Conservation (phyloP, 177 flowering plant genomes). For the Vitis hybrid region DNA sequence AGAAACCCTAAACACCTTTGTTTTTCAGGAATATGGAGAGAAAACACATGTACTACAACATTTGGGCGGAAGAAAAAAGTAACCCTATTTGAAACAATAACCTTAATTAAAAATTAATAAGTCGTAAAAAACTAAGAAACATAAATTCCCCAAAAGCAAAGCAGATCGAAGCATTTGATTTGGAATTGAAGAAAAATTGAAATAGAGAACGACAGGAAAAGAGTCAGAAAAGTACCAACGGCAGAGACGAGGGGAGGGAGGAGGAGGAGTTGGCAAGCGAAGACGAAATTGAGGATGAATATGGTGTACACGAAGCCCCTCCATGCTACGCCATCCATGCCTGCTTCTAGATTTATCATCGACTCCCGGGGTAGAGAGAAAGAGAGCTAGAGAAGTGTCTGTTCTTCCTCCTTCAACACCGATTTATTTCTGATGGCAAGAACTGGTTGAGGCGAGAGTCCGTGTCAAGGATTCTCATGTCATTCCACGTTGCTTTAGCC, state of each 20-base stretch:
- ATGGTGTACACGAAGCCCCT: conserved; percentile 45
- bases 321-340: conserved; percentile 53
- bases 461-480: conserved; percentile 9
- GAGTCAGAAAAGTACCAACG: conserved; percentile 31
- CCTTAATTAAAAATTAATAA: too few relatives aligned
- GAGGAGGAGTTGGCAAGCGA: conserved; percentile 59
- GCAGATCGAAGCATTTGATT: neutral
- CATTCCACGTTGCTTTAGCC: conserved; percentile 36
- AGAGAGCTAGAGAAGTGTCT: too few relatives aligned
- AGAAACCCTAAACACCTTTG: too few relatives aligned
- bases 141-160: neutral
- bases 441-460: neutral
- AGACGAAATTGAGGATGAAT: conserved; percentile 58
- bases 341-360: neutral
- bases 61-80: too few relatives aligned
- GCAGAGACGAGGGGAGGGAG: conserved; percentile 72
- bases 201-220: neutral
- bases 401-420: neutral
- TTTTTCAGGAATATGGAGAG: too few relatives aligned
- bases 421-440: neutral
- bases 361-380: neutral
- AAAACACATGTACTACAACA: too few relatives aligned
- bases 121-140: too few relatives aligned
- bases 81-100: too few relatives aligned
- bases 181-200: neutral